Conservation (phyloP, 225 moss, liverwort and hornwort genomes). For the Pseudisothecium myosuroides region DNA sequence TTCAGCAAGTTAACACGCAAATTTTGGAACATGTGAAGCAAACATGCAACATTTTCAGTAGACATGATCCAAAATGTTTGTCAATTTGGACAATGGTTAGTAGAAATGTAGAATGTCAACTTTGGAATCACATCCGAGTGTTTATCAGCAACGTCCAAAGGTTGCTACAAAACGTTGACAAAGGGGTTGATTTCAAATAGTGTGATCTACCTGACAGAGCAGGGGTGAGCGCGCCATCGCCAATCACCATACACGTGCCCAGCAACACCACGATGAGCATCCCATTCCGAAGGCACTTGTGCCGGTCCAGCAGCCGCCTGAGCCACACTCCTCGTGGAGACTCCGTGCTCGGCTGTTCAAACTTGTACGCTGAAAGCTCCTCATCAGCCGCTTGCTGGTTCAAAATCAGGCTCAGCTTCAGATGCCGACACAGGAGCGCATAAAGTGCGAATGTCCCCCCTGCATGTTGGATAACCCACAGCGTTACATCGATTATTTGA, state of each 20-base stretch:
- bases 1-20: neutral
- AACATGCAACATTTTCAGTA: neutral
- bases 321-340: constrained; percentile 35
- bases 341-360: constrained; percentile 13
- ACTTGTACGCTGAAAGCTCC: constrained; percentile 75
- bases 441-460: constrained; percentile 94
- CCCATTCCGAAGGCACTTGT: constrained; percentile 35
- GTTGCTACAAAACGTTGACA: neutral
- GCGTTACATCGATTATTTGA: neutral
- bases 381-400: constrained; percentile 79
- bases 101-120: neutral
- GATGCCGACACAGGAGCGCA: constrained; percentile 74
- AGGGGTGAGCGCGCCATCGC: constrained; percentile 89
- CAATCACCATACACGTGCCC: constrained; percentile 85
- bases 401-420: constrained; percentile 67
- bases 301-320: constrained; percentile 43
- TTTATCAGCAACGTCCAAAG: neutral
- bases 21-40: neutral
- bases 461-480: constrained; percentile 15
- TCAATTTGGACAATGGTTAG: neutral
- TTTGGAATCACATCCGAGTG: neutral
- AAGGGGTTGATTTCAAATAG: neutral
- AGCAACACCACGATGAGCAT: constrained; percentile 67
- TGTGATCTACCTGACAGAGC: constrained; percentile 57
- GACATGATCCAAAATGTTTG: neutral